Conservation (phyloP, 257 asterid species). For the Nicotiana undulata region DNA sequence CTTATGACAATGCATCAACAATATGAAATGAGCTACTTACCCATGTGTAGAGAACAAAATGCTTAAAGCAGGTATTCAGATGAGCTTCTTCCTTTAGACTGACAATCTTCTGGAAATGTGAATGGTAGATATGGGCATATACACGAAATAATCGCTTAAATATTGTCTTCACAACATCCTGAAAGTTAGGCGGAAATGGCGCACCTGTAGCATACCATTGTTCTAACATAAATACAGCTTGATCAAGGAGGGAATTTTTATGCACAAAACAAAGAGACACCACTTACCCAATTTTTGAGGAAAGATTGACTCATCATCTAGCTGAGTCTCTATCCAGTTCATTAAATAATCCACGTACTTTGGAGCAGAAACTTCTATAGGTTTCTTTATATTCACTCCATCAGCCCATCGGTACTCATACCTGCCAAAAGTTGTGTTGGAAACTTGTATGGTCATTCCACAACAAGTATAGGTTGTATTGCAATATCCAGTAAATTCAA, state of each 20-base stretch:
- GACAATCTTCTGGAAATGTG: constrained; percentile 66
- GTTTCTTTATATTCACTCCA: constrained; percentile 76
- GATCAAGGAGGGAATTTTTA: not conserved
- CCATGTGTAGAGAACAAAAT: constrained; percentile 54
- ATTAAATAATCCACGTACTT: constrained; percentile 81
- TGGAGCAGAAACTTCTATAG: constrained; percentile 85
- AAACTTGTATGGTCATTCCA: not conserved
- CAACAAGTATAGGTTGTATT: not conserved
- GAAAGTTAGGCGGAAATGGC: constrained; percentile 65
- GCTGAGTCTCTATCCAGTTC: constrained; percentile 86
- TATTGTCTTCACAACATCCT: constrained; percentile 66
- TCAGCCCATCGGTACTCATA: constrained; percentile 93
- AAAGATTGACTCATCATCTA: constrained; percentile 75
- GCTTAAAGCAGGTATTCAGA: constrained; percentile 79
- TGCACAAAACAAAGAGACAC: not conserved
- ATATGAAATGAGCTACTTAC: constrained; percentile 28
- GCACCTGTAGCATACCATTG: constrained; percentile 32
- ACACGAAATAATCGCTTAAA: constrained; percentile 73
- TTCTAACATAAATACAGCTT: not conserved
- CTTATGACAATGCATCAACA: not conserved
- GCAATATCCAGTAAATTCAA: not conserved
- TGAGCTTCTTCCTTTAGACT: constrained; percentile 72
- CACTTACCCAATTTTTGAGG: constrained; percentile 73
- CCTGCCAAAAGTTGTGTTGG: constrained; percentile 21
- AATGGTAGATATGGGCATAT: constrained; percentile 72